Conservation (phyloP, 1,139 yeast species). For the Yamadazyma siamensis region DNA sequence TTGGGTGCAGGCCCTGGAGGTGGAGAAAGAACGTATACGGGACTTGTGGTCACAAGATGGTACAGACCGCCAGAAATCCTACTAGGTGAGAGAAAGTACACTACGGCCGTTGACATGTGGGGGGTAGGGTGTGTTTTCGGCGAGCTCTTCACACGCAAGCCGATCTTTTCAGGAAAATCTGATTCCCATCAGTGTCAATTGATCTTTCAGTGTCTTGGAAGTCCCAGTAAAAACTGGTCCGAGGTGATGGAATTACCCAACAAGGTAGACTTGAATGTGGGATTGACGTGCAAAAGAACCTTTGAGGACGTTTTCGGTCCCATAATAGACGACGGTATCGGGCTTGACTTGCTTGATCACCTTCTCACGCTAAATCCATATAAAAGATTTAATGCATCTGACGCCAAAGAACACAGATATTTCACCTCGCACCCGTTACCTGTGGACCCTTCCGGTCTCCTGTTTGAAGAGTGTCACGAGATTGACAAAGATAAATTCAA, state of each 20-base stretch:
- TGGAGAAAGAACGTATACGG: constrained; percentile 77
- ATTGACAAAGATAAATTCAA: constrained; percentile 54
- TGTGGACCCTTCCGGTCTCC: constrained; percentile 46
- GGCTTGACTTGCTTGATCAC: constrained; percentile 47
- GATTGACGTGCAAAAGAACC: constrained; percentile 49
- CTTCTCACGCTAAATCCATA: constrained; percentile 66
- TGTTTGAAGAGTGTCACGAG: constrained; percentile 85
- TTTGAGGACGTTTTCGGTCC: constrained; percentile 44
- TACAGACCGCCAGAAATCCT: constrained; percentile 89
- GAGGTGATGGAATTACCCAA: constrained; percentile 65
- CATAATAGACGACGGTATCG: constrained; percentile 29
- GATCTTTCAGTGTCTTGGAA: constrained; percentile 78
- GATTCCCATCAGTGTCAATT: constrained; percentile 90
- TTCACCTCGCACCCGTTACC: constrained; percentile 68
- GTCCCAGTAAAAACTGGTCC: constrained; percentile 71
- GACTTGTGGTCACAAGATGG: constrained; percentile 95
- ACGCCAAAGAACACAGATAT: constrained; percentile 70
- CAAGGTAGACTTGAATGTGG: constrained; percentile 38
- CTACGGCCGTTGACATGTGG: constrained; percentile 96
- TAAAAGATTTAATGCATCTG: constrained; percentile 71
- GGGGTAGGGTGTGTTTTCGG: constrained; percentile 97
- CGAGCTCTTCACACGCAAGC: constrained; percentile 77
- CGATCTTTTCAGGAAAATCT: constrained; percentile 80
- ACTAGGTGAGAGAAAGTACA: constrained; percentile 78
- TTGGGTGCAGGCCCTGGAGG: constrained; percentile 62